phyloP scores from a whole-genome alignment of 306 rosid species.

The Rosa rugosa region DNA sequence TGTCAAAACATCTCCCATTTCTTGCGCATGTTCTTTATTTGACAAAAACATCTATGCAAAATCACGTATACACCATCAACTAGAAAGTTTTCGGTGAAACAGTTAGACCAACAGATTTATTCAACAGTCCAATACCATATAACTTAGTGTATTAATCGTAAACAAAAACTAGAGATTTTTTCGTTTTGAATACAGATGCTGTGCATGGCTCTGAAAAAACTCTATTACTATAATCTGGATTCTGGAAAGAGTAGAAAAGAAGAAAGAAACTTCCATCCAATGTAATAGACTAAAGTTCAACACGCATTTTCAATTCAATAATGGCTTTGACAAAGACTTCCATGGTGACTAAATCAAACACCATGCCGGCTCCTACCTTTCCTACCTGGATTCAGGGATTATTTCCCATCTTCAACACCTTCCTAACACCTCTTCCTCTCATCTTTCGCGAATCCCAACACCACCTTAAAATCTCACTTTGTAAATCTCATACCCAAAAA shows the following conservation, averaged over 20 bases:
- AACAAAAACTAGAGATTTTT: too few species aligned
- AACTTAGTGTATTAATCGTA: too few species aligned
- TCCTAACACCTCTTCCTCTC: background rate
- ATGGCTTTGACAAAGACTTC: background rate
- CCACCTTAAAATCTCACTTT: background rate
- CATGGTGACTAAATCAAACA: background rate
- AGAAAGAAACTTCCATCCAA: background rate
- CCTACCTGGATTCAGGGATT: background rate
- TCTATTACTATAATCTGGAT: background rate
- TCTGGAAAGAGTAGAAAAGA: background rate
- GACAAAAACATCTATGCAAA: background rate
- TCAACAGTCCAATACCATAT: background rate
- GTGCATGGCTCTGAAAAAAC: too few species aligned
- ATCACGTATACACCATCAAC: background rate
- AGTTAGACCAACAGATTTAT: background rate
- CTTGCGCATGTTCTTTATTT: background rate
- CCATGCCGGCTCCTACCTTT: slow-evolving; percentile 1
- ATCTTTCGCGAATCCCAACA: background rate
- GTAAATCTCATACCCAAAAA: background rate
- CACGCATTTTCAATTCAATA: slow-evolving; percentile 10
- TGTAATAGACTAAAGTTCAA: background rate
- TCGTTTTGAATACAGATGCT: too few species aligned
- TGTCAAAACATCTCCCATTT: background rate
- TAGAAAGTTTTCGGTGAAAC: background rate
- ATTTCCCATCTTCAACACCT: background rate